phyloP scores from a whole-genome alignment of 208 protist genomes.

The Trypanosomatidae sp. region DNA sequence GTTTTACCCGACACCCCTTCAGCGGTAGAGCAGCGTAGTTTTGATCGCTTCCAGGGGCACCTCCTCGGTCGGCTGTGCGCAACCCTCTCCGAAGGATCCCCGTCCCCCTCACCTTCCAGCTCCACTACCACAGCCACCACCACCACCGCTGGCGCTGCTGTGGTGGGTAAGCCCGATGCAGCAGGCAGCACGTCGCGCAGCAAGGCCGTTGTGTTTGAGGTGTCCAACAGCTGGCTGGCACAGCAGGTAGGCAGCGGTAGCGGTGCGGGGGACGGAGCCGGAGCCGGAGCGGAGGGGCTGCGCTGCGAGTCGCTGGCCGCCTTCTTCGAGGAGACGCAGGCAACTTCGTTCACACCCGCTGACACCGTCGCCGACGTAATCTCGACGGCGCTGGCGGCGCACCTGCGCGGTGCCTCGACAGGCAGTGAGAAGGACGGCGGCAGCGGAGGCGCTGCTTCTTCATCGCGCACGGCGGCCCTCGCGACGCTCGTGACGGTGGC shows the following conservation, averaged over 20 bases:
- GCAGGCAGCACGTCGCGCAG: not conserved
- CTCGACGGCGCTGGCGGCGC: conserved; percentile 2
- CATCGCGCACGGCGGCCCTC: not conserved
- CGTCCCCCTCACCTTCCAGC: not conserved
- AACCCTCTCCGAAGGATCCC: not conserved
- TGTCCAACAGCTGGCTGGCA: conserved; percentile 18
- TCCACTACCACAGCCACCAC: not conserved
- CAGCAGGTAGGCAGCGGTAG: not conserved
- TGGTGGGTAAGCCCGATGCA: too few relatives aligned
- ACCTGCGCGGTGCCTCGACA: not conserved
- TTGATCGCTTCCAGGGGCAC: conserved; percentile 39
- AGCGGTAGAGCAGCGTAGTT: conserved; percentile 22
- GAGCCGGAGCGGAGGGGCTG: not conserved
- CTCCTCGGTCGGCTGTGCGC: conserved; percentile 43
- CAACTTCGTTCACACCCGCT: conserved; percentile 3
- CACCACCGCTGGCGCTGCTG: not conserved
- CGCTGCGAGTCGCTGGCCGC: conserved; percentile 16
- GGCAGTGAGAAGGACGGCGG: too few relatives aligned
- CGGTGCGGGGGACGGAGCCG: too few relatives aligned
- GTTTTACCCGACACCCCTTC: conserved; percentile 27
- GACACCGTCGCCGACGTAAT: conserved; percentile 17
- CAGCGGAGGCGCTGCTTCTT: too few relatives aligned
- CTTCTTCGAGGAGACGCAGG: conserved; percentile 25
- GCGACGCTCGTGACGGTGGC: conserved; percentile 24
- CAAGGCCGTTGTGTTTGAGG: conserved; percentile 12